phyloP scores from a whole-genome alignment of 306 rosid species.

The Cucurbita pepo region DNA sequence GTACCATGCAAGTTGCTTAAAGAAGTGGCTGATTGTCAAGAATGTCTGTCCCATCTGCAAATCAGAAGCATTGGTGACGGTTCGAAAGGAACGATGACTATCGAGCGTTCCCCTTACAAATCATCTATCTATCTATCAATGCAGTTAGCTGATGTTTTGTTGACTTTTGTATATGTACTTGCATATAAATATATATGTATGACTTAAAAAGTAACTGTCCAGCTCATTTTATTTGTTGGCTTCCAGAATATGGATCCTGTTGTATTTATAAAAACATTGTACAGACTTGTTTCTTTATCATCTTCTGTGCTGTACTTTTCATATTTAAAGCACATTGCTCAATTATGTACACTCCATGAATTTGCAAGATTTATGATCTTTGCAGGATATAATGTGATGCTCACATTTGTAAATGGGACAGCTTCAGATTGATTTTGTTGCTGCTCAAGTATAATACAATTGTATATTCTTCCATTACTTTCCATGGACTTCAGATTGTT shows the following conservation, averaged over 20 bases:
- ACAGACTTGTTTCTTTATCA: slow-evolving; percentile 10
- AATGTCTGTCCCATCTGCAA: slow-evolving; percentile 94
- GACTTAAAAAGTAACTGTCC: slow-evolving; percentile 7
- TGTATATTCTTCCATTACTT: not conserved
- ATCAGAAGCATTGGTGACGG: slow-evolving; percentile 49
- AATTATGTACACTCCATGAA: not conserved
- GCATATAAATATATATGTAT: slow-evolving; percentile 7
- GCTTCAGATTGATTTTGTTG: not conserved
- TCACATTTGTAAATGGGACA: not conserved
- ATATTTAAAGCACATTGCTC: slow-evolving; percentile 2
- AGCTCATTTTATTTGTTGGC: slow-evolving; percentile 12
- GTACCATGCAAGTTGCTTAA: slow-evolving; percentile 68
- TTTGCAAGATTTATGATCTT: not conserved
- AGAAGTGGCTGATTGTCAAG: slow-evolving; percentile 72
- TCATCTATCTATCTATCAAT: slow-evolving; percentile 7
- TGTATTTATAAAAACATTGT: slow-evolving; percentile 8
- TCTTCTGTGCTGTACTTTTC: slow-evolving; percentile 10
- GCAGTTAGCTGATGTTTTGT: slow-evolving; percentile 3
- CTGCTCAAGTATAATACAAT: not conserved
- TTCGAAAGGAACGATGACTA: not conserved
- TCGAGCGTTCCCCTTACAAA: slow-evolving; percentile 1
- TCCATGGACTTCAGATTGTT: not conserved
- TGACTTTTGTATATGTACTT: slow-evolving; percentile 12
- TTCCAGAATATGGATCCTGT: slow-evolving; percentile 14
- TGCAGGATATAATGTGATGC: not conserved